Evolutionary conservation across 2,329 filamentous ascomycete species (phyloP).

Genomic region (Biscogniauxia marginata): DNA sequence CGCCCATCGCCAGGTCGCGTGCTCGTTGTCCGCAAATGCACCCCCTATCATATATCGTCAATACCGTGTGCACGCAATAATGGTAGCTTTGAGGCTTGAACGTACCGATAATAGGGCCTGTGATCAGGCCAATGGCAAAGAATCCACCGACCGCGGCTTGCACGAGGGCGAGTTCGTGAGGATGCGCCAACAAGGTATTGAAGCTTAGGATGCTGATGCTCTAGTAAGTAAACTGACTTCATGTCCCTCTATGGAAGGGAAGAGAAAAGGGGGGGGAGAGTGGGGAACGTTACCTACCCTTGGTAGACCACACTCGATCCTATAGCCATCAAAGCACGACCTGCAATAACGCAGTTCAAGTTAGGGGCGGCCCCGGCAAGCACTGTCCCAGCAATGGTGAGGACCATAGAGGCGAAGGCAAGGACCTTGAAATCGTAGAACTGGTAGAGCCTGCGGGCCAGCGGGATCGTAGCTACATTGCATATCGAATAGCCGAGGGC

Average conservation of each 20-base stretch:
- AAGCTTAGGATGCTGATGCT: slow-evolving; percentile 16
- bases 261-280: too few relatives aligned
- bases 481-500: slow-evolving; percentile 35
- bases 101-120: slow-evolving; percentile 29
- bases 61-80: too few relatives aligned
- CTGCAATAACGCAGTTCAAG: slow-evolving; percentile 33
- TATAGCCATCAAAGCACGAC: slow-evolving; percentile 35
- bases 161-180: slow-evolving; percentile 19
- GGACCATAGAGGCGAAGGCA: slow-evolving; percentile 22
- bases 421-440: slow-evolving; percentile 34
- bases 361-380: slow-evolving; percentile 32
- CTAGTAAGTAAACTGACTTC: slow-evolving; percentile 1
- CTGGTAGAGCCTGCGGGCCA: slow-evolving; percentile 34
- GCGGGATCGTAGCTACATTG: slow-evolving; percentile 34
- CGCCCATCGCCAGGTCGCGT: slow-evolving; percentile 41
- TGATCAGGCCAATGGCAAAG: slow-evolving; percentile 28
- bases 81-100: background rate
- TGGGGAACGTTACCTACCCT: too few relatives aligned
- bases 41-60: slow-evolving; percentile 25
- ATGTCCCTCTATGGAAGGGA: background rate
- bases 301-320: slow-evolving; percentile 34
- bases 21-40: slow-evolving; percentile 34
- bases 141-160: slow-evolving; percentile 24
- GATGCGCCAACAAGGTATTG: slow-evolving; percentile 23
- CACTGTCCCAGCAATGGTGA: slow-evolving; percentile 23